Evolutionary conservation across 371 early-diverging fungal genomes (phyloP), one percentile per base, ranked within the genome.

Genomic region (Mortierella sp.): DNA sequence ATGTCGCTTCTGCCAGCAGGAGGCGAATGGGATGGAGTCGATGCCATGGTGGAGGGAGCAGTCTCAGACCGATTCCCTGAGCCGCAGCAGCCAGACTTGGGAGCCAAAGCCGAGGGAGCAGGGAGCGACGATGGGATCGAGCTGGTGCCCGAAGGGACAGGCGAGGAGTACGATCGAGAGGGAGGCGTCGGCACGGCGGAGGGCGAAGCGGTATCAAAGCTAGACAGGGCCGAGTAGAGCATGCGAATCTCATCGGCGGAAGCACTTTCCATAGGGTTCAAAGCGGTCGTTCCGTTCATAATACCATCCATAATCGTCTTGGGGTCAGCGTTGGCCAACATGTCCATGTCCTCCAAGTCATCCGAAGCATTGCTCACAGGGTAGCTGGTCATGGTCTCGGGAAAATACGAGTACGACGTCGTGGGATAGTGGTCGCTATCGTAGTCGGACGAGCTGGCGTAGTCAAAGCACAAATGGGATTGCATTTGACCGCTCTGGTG

Each of bases 341-440:
- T 41, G 41, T 84, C 85, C 78, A 83, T 81, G 10, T 84, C 85
- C n/a, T 78, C 81, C 79, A 84, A 68, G 70, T 84, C 85, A 49
- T 84, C 85, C 75, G 85, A 84, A 21, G 85, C 85, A 49, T 84
- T 84, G 70, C 85, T 84, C 44, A 84, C 79, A 32, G 85, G 77
- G 43, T 84, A 84, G 70, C 73, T 84, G 29, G 81, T n/a, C 71
- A 81, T 32, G 1, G 78, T 70, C 54, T 81, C 80, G 21, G 85
- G 85, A 29, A 84, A 84, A 77, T 81, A 84, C 27, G 85, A 81
- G 74, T 83, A 83, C 14, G 84, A 78, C 43, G 78, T 74, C 18
- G 85, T 78, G 14, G 81, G 78, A 7, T 81, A 79, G 49, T 84
- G 81, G 32, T 84, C 85, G 58, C 85, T 84, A 54, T 84, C 85